Evolutionary conservation across 805 yeast genomes (phyloP).

Genomic region (Zygotorulaspora chibaensis): DNA sequence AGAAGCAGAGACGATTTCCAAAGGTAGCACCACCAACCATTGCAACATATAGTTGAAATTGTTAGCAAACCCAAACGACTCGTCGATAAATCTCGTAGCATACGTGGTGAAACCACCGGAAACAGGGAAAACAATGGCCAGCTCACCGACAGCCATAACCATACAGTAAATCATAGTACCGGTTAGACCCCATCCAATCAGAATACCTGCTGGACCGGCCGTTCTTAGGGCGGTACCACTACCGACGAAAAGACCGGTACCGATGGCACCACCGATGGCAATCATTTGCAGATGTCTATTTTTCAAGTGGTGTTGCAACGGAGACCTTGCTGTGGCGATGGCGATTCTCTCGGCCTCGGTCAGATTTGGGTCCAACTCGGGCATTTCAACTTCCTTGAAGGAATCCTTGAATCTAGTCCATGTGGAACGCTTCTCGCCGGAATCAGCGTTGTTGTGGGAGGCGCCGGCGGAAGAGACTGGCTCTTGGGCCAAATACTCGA

Average conservation of each 20-base stretch:
- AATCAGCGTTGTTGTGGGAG: conserved; percentile 2
- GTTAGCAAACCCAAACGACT: conserved; percentile 59
- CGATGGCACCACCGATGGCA: conserved; percentile 68
- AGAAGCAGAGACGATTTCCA: conserved; percentile 51
- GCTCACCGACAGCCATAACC: conserved; percentile 58
- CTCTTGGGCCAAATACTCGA: conserved; percentile 11
- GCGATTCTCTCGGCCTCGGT: conserved; percentile 46
- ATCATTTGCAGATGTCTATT: conserved; percentile 58
- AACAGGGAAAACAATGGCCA: conserved; percentile 57
- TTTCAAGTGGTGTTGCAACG: conserved; percentile 51
- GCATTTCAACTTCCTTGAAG: conserved; percentile 40
- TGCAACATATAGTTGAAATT: conserved; percentile 55
- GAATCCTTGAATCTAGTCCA: conserved; percentile 49
- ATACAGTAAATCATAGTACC: conserved; percentile 56
- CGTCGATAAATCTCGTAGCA: conserved; percentile 55
- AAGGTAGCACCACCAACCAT: conserved; percentile 49
- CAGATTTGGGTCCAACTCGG: conserved; percentile 38
- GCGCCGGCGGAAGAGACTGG: conserved; percentile 6
- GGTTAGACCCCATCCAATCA: conserved; percentile 50
- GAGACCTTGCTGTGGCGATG: conserved; percentile 47
- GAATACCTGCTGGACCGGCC: conserved; percentile 64
- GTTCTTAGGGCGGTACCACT: conserved; percentile 57
- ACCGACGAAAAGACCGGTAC: conserved; percentile 74
- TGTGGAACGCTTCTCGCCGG: conserved; percentile 14
- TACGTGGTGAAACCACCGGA: conserved; percentile 64